Evolutionary conservation across 805 yeast species (phyloP), one percentile per base, ranked within the genome.

Genomic region (Metschnikowia matae): DNA sequence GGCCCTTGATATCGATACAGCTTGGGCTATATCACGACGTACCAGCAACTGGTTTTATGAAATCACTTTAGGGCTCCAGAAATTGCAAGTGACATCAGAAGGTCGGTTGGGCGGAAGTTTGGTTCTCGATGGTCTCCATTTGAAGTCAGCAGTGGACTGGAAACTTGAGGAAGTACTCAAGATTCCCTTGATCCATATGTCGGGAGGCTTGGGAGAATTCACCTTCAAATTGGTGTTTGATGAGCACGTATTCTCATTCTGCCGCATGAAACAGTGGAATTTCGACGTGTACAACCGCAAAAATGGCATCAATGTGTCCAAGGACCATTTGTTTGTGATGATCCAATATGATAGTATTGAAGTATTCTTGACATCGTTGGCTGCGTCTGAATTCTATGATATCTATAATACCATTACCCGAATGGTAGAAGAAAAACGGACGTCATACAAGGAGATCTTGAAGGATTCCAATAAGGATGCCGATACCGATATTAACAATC

Each of bases 81-180:
- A 67, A 1, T 57, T 87, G 11, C 52, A 61, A 1, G 66, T 90
- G 17, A 62, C 65, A 0, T 83, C 91, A 0, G 79, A 75, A 43
- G 99, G 99, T 4, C 78, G 99, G 52, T 70, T 94, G 13, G 87
- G 94, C 38, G 97, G 97, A 0, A 63, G 67, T 2, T 54, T 91
- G n/a, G 65, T 62, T 0, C 56, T 85, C 3, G 67, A 71, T 1
- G 75, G 80, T 38, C 66, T 83, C 1, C 70, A 78, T 46, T 64
- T 84, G 48, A 81, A 83, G 35, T 77, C 94, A 0, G 85, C 84
- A 0, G 82, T 90, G 13, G 77, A 80, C 33, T 92, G 96, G 96
- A 79, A 81, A 26, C 61, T 72, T 13, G 69, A 67, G 6, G 56
- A 61, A 11, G 75, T 75, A 15, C 66, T 75, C 29, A 80, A 73